Evolutionary conservation across 2,329 filamentous ascomycete species (phyloP).

Genomic region (Thelonectria olida): DNA sequence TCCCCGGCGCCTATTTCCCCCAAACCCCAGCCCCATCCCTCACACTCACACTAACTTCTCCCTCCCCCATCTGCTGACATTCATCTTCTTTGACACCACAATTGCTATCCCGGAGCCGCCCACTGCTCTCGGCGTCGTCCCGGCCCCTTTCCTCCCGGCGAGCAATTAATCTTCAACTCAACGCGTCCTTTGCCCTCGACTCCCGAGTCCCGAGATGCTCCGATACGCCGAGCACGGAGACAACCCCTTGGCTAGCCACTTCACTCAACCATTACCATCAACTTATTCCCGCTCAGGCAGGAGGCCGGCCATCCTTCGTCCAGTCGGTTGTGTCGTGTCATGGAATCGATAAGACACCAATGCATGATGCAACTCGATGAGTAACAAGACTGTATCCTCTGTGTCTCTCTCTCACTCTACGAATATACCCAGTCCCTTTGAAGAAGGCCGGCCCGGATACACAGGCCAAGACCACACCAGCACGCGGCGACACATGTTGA

Average conservation of each 20-base stretch:
- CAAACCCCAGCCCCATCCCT: not conserved
- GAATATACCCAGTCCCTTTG: not conserved
- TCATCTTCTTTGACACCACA: constrained; percentile 26
- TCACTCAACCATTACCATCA: constrained; percentile 30
- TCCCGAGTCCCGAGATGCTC: constrained; percentile 29
- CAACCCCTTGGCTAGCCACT: constrained; percentile 12
- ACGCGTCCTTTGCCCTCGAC: not conserved
- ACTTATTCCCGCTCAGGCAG: constrained; percentile 32
- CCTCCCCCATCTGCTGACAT: constrained; percentile 34
- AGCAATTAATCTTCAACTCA: not conserved
- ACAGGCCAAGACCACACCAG: not conserved
- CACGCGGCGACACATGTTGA: constrained; percentile 8
- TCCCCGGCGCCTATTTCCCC: constrained; percentile 15
- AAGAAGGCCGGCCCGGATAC: not conserved
- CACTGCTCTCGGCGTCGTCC: constrained; percentile 21
- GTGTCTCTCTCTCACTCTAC: not conserved
- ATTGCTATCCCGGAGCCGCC: constrained; percentile 21
- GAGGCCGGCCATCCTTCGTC: constrained; percentile 19
- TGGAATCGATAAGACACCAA: constrained; percentile 23
- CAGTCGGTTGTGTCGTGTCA: constrained; percentile 15
- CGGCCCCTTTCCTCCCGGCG: constrained; percentile 17
- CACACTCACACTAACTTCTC: constrained; percentile 8
- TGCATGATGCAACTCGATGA: constrained; percentile 26
- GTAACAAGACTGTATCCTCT: constrained; percentile 17
- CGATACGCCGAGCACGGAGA: constrained; percentile 24